Evolutionary conservation across 2,329 filamentous ascomycete genomes (phyloP), one percentile per base, ranked within the genome.

Genomic region (Alternaria brassicae): DNA sequence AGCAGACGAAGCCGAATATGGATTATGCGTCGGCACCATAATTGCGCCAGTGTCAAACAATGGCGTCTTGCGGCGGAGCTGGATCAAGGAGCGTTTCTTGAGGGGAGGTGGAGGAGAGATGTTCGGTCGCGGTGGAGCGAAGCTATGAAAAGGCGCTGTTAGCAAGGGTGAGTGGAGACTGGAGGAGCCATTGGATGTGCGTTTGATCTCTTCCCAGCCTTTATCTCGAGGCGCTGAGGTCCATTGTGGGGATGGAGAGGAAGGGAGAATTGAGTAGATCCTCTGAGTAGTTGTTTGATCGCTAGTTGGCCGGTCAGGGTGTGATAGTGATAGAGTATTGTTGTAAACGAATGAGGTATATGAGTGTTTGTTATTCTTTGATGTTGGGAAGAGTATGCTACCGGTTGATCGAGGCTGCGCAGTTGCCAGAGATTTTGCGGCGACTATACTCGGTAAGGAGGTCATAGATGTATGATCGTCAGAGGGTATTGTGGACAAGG

Each of bases 191-290:
- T 52, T 49, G 6, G 62, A 66, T 19, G 50, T 53, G 37, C 64
- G 62, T 23, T 69, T 74, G 53, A 75, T 73, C 1, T 72, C 71
- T 9, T 73, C 73, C 72, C 73, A 75, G 19, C 72, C 70, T 45
- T 66, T 65, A 45, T 70, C 57, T 15, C 23, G 15, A 4, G 50
- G 50, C 2, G 28, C n/a, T 15, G 32, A 17, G 53, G 66, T n/a
- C 7, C 19, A 19, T 23, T 57, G 55, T 47, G 52, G 32, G 6
- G 30, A n/a, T 45, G 30, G 54, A 10, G 47, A 30, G 7, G 41
- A 25, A 32, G 49, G 44, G 5, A 25, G 42, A 19, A 30, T 12
- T 21, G 21, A 15, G 32, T 48, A 34, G 4, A 23, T 17, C 15
- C 28, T 12, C 2, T 45, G 12, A 4, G 40, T 39, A 36, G 6